Evolutionary conservation across 352 stramenopile genomes (phyloP).

Genomic region (Pythium sp.): DNA sequence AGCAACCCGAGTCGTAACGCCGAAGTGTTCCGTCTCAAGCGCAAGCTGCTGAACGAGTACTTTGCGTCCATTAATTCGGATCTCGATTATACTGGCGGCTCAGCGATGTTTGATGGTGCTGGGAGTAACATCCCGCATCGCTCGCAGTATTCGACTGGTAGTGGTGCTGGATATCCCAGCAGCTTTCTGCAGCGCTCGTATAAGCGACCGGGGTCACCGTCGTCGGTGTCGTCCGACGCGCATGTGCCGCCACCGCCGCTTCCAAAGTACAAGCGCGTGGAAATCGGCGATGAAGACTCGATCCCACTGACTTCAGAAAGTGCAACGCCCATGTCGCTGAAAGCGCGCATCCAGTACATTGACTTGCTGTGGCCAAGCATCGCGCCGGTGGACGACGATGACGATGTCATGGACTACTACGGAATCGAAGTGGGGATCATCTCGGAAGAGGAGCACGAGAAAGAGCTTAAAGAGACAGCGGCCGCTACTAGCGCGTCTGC

Average conservation of each 20-base stretch:
- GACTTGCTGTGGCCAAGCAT: conserved; percentile 63
- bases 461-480: neutral
- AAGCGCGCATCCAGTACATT: conserved; percentile 64
- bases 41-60: conserved; percentile 61
- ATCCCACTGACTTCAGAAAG: conserved; percentile 43
- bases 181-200: conserved; percentile 13
- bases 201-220: conserved; percentile 16
- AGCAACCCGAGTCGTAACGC: conserved; percentile 69
- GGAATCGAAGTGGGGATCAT: conserved; percentile 74
- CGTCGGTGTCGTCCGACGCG: conserved; percentile 12
- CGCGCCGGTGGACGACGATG: conserved; percentile 59
- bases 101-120: neutral
- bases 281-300: conserved; percentile 43
- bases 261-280: conserved; percentile 47
- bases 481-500: too few species aligned
- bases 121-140: neutral
- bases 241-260: conserved; percentile 17
- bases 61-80: conserved; percentile 22
- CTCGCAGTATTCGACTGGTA: neutral
- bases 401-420: conserved; percentile 78
- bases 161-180: neutral
- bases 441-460: conserved; percentile 47
- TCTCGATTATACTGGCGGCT: neutral
- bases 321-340: conserved; percentile 36
- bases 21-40: conserved; percentile 72